A percentile compares a stretch with the other conserved stretches of the same genome.
Conservation (phyloP, 2,329 filamentous ascomycete genomes). For the Endoconidiophora polonica region DNA sequence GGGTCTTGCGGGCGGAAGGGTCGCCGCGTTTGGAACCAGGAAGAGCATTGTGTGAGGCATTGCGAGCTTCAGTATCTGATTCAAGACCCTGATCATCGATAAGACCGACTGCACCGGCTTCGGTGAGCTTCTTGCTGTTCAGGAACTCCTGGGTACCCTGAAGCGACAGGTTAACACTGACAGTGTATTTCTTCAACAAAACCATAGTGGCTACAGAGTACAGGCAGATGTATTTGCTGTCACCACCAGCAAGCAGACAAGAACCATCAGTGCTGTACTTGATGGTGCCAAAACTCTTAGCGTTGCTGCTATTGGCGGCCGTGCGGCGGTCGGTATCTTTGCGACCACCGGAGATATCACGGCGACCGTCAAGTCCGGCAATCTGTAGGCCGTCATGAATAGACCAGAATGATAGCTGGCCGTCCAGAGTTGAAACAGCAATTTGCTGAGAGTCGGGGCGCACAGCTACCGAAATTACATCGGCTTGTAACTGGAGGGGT, state of each 20-base stretch:
- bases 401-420: conserved; percentile 89
- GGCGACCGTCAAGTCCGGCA: conserved; percentile 70
- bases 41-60: conserved; percentile 67
- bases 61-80: conserved; percentile 56
- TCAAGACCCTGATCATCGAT: conserved; percentile 50
- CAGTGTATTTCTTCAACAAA: conserved; percentile 84
- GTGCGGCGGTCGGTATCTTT: conserved; percentile 77
- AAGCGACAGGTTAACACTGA: conserved; percentile 86
- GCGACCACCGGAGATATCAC: conserved; percentile 84
- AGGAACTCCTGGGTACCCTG: conserved; percentile 95
- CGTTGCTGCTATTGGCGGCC: conserved; percentile 77
- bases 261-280: conserved; percentile 84
- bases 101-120: conserved; percentile 71
- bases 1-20: conserved; percentile 57
- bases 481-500: conserved; percentile 77
- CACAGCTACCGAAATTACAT: conserved; percentile 73
- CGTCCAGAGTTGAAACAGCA: conserved; percentile 81
- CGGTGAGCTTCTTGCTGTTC: conserved; percentile 80
- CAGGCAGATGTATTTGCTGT: conserved; percentile 96
- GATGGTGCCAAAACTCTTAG: conserved; percentile 78
- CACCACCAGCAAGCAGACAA: conserved; percentile 78
- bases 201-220: conserved; percentile 92
- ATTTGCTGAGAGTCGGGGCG: conserved; percentile 83
- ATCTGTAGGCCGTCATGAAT: conserved; percentile 76
- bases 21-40: conserved; percentile 76